phyloP scores from a whole-genome alignment of 257 asterid species.

The Anisodus tanguticus region DNA sequence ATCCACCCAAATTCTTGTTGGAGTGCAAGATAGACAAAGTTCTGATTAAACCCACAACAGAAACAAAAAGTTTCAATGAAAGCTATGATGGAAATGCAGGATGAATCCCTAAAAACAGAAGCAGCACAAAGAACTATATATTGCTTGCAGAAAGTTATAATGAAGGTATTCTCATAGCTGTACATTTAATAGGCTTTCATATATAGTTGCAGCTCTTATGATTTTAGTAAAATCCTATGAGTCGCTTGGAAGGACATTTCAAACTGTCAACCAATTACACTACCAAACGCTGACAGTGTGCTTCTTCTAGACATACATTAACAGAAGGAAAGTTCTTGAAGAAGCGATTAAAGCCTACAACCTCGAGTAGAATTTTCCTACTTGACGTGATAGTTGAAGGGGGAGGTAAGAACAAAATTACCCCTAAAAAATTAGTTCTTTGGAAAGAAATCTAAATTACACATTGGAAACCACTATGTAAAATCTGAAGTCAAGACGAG shows the following conservation, averaged over 20 bases:
- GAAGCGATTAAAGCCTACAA: background rate
- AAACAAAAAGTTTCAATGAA: background rate
- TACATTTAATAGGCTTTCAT: background rate
- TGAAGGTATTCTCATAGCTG: background rate
- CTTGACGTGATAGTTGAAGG: background rate
- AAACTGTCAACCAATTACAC: background rate
- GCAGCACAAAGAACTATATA: background rate
- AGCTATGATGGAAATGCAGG: constrained; percentile 16
- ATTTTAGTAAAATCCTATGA: background rate
- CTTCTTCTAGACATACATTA: background rate
- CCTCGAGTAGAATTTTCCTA: background rate
- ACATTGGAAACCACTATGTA: background rate
- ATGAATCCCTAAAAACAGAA: background rate
- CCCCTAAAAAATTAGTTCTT: background rate
- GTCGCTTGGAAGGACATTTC: background rate
- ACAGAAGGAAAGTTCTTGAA: background rate
- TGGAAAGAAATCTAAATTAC: background rate
- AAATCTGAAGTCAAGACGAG: background rate
- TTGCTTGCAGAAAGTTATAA: constrained; percentile 25
- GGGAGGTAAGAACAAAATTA: background rate
- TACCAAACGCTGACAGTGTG: background rate
- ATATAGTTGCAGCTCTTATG: background rate
- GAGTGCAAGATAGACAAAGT: background rate
- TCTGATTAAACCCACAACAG: background rate
- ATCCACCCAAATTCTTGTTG: background rate